Evolutionary conservation across 495 filamentous ascomycete genomes (phyloP).

Genomic region (Wilcoxina mikolae): DNA sequence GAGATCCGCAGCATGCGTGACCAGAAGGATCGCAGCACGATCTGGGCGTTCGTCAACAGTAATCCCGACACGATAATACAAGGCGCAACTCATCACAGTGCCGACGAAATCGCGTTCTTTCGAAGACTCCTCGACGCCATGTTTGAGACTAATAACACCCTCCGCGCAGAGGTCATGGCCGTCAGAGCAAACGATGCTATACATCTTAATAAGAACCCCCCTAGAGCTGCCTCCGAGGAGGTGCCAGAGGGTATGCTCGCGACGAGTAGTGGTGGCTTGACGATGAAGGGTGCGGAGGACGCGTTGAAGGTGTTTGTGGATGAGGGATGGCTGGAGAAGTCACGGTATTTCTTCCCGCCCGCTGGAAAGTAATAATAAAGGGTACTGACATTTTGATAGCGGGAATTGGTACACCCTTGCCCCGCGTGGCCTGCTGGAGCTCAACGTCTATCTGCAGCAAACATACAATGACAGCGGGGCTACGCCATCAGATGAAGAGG

Average conservation of each 20-base stretch:
- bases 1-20: constrained; percentile 63
- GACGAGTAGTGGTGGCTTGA: constrained; percentile 46
- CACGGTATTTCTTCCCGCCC: not conserved
- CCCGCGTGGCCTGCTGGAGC: constrained; percentile 67
- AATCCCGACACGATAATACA: constrained; percentile 71
- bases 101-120: constrained; percentile 82
- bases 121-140: constrained; percentile 81
- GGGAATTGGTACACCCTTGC: constrained; percentile 63
- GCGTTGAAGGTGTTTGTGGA: constrained; percentile 53
- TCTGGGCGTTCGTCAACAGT: constrained; percentile 44
- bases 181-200: constrained; percentile 63
- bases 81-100: constrained; percentile 61
- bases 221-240: constrained; percentile 24
- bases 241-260: constrained; percentile 32
- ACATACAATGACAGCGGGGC: constrained; percentile 59
- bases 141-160: constrained; percentile 74
- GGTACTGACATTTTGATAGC: constrained; percentile 2
- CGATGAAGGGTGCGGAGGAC: constrained; percentile 58
- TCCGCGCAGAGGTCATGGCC: constrained; percentile 61
- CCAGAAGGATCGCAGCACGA: constrained; percentile 41
- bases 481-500: constrained; percentile 32
- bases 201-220: constrained; percentile 39
- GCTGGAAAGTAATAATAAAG: not conserved
- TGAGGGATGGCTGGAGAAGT: constrained; percentile 71
- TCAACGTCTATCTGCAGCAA: constrained; percentile 62